Evolutionary conservation across 441 rosid species (phyloP).

Genomic region (Metrosideros polymorpha): DNA sequence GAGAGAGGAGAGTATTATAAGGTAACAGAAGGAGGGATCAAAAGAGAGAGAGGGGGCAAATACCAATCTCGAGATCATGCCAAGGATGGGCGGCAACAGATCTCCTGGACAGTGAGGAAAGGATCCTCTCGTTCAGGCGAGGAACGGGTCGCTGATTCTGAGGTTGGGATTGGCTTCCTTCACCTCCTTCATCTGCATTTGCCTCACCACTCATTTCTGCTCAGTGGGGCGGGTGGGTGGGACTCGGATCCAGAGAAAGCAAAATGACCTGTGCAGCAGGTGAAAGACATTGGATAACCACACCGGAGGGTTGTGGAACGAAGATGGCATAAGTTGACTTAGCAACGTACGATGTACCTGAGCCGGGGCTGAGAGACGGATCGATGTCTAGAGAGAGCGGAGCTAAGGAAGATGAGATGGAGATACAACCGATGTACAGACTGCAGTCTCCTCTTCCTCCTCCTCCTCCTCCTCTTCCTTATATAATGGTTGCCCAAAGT

Average conservation of each 20-base stretch:
- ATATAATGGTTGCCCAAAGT: neutral
- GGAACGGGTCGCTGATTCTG: conserved; percentile 15
- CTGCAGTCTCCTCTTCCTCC: neutral
- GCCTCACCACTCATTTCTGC: conserved; percentile 49
- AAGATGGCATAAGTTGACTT: neutral
- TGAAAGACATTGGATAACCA: neutral
- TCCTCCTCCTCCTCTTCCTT: neutral
- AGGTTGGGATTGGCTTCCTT: neutral
- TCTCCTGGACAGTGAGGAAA: neutral
- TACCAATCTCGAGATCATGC: conserved; percentile 2
- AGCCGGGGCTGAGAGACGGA: neutral
- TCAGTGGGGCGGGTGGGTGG: neutral
- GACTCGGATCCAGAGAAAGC: neutral
- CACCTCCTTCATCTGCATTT: conserved; percentile 12
- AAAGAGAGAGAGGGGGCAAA: neutral
- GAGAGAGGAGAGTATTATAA: neutral
- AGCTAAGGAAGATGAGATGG: neutral
- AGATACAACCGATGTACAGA: neutral
- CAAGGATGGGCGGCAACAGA: neutral
- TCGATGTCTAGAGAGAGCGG: neutral
- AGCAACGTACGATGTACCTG: neutral
- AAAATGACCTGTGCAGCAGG: neutral
- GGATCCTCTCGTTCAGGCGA: conserved; percentile 1
- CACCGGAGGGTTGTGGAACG: neutral
- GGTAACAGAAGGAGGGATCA: no score